phyloP scores from a whole-genome alignment of 1,139 yeast genomes.

The Suhomyces choctaworum region DNA sequence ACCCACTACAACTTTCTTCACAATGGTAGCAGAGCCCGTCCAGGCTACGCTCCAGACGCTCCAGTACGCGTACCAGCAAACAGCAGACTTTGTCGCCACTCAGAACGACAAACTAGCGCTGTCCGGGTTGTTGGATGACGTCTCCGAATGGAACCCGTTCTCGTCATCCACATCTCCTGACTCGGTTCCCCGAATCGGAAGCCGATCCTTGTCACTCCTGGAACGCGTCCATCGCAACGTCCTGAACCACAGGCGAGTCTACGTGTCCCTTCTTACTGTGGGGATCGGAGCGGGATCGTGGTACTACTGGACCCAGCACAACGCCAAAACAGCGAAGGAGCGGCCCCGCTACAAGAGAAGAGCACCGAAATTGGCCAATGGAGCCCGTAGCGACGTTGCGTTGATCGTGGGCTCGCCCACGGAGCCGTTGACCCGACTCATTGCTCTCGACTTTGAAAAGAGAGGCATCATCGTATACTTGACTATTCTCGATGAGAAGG shows the following conservation, averaged over 20 bases:
- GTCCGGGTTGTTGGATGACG: conserved; percentile 21
- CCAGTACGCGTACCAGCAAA: conserved; percentile 25
- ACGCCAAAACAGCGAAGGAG: not conserved
- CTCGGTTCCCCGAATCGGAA: not conserved
- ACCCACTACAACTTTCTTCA: no score
- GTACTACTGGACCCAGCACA: conserved; percentile 12
- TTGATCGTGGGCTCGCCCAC: conserved; percentile 75
- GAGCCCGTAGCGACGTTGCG: conserved; percentile 74
- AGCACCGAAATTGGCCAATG: conserved; percentile 64
- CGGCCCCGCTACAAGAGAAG: conserved; percentile 39
- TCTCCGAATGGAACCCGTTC: conserved; percentile 13
- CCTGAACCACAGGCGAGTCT: conserved; percentile 18
- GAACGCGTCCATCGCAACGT: conserved; percentile 15
- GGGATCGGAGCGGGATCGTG: conserved; percentile 32
- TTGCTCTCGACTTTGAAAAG: conserved; percentile 72
- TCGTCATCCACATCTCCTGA: not conserved
- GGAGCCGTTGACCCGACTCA: conserved; percentile 68
- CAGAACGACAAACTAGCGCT: conserved; percentile 27
- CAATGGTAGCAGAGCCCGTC: conserved; percentile 51
- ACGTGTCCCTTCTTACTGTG: conserved; percentile 24
- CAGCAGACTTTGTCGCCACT: conserved; percentile 26
- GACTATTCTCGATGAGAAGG: conserved; percentile 66
- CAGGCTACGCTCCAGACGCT: conserved; percentile 40
- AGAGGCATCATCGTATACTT: conserved; percentile 81
- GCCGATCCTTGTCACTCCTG: conserved; percentile 4